phyloP scores from a whole-genome alignment of 2,329 filamentous ascomycete species.

The Penicillium sp. region DNA sequence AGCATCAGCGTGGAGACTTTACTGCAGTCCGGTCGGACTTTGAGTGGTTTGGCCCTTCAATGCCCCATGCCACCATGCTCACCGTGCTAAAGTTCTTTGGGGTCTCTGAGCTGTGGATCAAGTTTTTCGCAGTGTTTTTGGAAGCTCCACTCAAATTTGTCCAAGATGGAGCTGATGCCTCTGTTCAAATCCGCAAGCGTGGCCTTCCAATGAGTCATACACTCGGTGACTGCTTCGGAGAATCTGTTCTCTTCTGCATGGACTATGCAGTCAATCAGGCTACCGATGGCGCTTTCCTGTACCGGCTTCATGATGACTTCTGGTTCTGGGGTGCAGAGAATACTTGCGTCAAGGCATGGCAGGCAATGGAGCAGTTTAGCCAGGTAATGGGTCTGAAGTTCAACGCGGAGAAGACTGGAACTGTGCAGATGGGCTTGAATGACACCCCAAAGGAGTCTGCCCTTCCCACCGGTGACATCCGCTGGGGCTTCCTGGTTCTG shows the following conservation, averaged over 20 bases:
- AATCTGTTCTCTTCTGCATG: slow-evolving; percentile 63
- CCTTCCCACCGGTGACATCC: slow-evolving; percentile 56
- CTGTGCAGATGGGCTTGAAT: slow-evolving; percentile 42
- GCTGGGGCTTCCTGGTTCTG: slow-evolving; percentile 61
- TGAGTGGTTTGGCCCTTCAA: slow-evolving; percentile 57
- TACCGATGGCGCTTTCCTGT: slow-evolving; percentile 56
- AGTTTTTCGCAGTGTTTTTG: slow-evolving; percentile 61
- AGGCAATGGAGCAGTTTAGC: slow-evolving; percentile 56
- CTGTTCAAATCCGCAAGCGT: slow-evolving; percentile 50
- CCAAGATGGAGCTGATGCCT: slow-evolving; percentile 51
- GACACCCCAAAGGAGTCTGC: slow-evolving; percentile 3
- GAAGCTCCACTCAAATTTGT: slow-evolving; percentile 59
- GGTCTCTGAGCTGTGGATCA: slow-evolving; percentile 56
- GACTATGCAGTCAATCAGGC: slow-evolving; percentile 64
- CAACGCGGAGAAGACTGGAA: slow-evolving; percentile 60
- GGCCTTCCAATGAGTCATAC: slow-evolving; percentile 62
- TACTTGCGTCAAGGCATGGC: slow-evolving; percentile 59
- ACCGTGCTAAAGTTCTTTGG: slow-evolving; percentile 60
- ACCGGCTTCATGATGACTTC: slow-evolving; percentile 64
- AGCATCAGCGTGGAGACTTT: slow-evolving; percentile 49
- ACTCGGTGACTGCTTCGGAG: slow-evolving; percentile 61
- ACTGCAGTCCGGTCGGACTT: slow-evolving; percentile 60
- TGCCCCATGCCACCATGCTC: slow-evolving; percentile 62
- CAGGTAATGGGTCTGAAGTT: slow-evolving; percentile 57
- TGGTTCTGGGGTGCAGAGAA: slow-evolving; percentile 65